Evolutionary conservation across 257 asterid genomes (phyloP).

Genomic region (Linderniella brevidens): DNA sequence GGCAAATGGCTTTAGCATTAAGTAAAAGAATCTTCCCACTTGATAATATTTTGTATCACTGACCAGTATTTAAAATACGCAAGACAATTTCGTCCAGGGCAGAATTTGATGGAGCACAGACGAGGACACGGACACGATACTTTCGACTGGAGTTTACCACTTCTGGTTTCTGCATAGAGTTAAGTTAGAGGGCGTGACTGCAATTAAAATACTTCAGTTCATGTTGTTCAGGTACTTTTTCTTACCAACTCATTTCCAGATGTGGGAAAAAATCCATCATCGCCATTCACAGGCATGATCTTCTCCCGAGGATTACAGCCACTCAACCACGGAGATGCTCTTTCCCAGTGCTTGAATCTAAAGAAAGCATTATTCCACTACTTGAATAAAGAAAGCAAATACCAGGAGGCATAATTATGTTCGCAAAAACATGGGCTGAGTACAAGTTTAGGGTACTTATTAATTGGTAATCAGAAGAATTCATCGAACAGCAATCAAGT

Average conservation of each 20-base stretch:
- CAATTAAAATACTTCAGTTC: constrained; percentile 9
- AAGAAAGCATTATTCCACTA: not conserved
- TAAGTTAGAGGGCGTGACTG: constrained; percentile 6
- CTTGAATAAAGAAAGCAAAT: not conserved
- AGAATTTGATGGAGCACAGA: constrained; percentile 96
- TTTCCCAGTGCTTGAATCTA: constrained; percentile 71
- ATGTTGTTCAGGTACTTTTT: constrained; percentile 1
- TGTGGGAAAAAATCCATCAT: constrained; percentile 92
- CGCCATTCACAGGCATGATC: constrained; percentile 86
- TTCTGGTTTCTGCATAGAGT: constrained; percentile 68
- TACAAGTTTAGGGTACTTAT: too few species aligned
- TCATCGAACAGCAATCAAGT: too few species aligned
- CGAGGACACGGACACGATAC: constrained; percentile 88
- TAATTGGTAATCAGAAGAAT: too few species aligned
- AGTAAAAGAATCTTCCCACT: constrained; percentile 1
- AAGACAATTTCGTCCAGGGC: constrained; percentile 95
- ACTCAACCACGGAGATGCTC: constrained; percentile 88
- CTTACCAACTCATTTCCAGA: constrained; percentile 81
- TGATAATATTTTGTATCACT: constrained; percentile 9
- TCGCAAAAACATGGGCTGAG: too few species aligned
- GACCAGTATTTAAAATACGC: constrained; percentile 68
- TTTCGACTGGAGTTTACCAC: constrained; percentile 72
- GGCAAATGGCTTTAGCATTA: constrained; percentile 10
- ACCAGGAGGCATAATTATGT: too few species aligned
- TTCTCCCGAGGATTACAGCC: constrained; percentile 72